These are phyloP conservation scores for Picea abies DNA, from an alignment of 83 land plant genomes.

Conservation along the genomic window DNA sequence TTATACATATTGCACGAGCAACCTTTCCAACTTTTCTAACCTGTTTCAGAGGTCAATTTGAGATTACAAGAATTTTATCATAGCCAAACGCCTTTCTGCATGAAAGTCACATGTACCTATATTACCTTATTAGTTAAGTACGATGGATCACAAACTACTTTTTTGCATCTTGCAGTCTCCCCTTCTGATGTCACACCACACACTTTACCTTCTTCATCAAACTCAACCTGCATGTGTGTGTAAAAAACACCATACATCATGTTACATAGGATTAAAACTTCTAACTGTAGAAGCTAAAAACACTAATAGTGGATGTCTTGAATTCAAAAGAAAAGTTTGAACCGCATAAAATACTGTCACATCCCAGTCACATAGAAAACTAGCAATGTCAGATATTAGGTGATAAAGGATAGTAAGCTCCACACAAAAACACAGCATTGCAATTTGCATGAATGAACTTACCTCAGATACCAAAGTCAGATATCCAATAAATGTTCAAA, in stretches of 20 bases:
- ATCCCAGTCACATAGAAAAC: not conserved
- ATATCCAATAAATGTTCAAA: not conserved
- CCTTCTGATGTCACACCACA: constrained; percentile 94
- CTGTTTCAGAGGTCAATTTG: constrained; percentile 34
- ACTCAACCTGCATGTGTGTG: constrained; percentile 65
- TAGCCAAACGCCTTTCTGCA: not conserved
- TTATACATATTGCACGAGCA: constrained; percentile 80
- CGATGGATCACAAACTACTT: constrained; percentile 96
- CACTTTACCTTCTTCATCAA: constrained; percentile 84
- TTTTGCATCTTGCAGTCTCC: constrained; percentile 89
- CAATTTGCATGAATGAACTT: not conserved
- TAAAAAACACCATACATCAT: not conserved
- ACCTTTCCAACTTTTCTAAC: constrained; percentile 82
- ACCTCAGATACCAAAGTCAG: too few relatives aligned
- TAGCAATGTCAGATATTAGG: too few relatives aligned
- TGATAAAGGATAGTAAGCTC: too few relatives aligned
- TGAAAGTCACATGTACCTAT: not conserved
- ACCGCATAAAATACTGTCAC: not conserved
- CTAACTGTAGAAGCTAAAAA: not conserved
- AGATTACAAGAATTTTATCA: not conserved
- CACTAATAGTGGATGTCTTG: too few relatives aligned
- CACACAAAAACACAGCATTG: too few relatives aligned
- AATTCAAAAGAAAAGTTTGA: too few relatives aligned
- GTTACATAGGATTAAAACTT: not conserved
- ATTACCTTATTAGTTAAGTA: constrained; percentile 86